Conservation (phyloP, 225 moss, liverwort and hornwort species). For the Lunularia cruciata region DNA sequence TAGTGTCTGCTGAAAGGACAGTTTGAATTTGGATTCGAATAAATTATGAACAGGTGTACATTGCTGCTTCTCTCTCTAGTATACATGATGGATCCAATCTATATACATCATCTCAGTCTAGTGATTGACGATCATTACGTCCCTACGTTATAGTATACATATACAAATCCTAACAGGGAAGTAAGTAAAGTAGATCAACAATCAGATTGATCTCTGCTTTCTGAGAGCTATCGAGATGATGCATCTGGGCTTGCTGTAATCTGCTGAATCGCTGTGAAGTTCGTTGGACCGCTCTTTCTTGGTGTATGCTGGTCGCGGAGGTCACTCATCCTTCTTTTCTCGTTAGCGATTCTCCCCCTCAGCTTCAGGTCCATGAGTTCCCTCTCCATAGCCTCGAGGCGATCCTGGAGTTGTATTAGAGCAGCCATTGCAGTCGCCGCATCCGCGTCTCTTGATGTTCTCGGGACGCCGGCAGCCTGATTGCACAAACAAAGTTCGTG, state of each 20-base stretch:
- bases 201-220: too few species aligned
- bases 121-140: too few species aligned
- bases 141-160: too few species aligned
- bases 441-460: slow-evolving; percentile 60
- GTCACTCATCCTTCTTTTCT: slow-evolving; percentile 73
- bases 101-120: too few species aligned
- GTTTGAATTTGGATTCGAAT: too few species aligned
- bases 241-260: slow-evolving; percentile 21
- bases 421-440: slow-evolving; percentile 65
- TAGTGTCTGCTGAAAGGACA: too few species aligned
- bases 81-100: too few species aligned
- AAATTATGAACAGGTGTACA: too few species aligned
- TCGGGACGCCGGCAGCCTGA: slow-evolving; percentile 69
- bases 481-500: too few species aligned
- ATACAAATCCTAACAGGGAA: too few species aligned
- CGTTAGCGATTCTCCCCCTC: slow-evolving; percentile 70
- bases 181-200: too few species aligned
- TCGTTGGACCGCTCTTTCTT: slow-evolving; percentile 34
- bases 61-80: too few species aligned
- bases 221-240: slow-evolving; percentile 16
- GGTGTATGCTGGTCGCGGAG: slow-evolving; percentile 65
- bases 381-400: slow-evolving; percentile 57
- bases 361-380: slow-evolving; percentile 68
- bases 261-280: slow-evolving; percentile 42
- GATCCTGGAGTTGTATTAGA: slow-evolving; percentile 61